Conservation (phyloP, 2,329 filamentous ascomycete genomes). For the Arthrobotrys pseudoclavata region DNA sequence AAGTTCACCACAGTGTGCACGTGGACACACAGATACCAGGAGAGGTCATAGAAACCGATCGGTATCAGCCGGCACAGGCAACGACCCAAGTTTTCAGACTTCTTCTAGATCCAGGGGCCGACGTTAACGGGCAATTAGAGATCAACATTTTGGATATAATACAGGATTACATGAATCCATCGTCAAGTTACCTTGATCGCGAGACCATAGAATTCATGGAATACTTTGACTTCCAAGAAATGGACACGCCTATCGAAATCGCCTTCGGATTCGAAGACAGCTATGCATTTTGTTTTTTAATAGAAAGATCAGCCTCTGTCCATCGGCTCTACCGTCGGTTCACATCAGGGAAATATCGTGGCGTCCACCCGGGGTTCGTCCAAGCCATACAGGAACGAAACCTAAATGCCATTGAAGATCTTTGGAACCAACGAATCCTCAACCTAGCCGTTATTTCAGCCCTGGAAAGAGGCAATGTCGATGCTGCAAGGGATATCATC, state of each 20-base stretch:
- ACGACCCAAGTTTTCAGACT: not conserved
- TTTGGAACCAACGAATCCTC: not conserved
- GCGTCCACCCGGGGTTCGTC: conserved; percentile 4
- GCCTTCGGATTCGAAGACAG: not conserved
- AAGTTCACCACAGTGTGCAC: no score
- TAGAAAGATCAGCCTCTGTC: not conserved
- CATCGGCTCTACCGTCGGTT: not conserved
- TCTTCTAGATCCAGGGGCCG: not conserved
- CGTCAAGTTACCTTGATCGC: no score
- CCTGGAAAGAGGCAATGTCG: not conserved
- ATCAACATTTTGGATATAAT: not conserved
- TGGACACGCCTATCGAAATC: conserved; percentile 2
- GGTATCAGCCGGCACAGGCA: not conserved
- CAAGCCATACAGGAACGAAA: conserved; percentile 2
- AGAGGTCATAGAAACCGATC: not conserved
- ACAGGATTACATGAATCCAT: no score
- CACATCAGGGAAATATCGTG: not conserved
- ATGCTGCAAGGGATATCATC: not conserved
- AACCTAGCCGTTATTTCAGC: not conserved
- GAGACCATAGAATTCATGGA: not conserved
- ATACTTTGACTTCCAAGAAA: not conserved
- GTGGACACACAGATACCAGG: no score
- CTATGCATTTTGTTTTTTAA: not conserved
- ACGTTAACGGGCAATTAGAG: not conserved
- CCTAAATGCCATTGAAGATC: not conserved